A percentile compares a stretch with the other conserved stretches of the same genome.
Conservation (phyloP, 2,329 filamentous ascomycete species). For the Colletotrichum zoysiae region DNA sequence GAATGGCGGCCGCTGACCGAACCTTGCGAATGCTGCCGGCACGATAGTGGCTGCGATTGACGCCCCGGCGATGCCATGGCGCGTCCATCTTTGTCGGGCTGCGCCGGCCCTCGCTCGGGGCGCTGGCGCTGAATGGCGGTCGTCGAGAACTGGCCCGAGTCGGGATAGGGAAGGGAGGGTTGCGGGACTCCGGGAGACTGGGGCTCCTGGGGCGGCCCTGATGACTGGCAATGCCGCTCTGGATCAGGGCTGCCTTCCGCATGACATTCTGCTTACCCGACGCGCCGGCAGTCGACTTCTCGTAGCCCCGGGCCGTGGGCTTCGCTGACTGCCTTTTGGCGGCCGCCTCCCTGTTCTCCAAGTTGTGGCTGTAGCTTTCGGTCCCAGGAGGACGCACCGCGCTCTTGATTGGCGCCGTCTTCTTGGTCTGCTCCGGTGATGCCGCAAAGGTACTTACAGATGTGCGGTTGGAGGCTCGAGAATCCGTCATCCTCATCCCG, state of each 20-base stretch:
- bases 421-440: constrained; percentile 56
- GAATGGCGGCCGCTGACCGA: constrained; percentile 82
- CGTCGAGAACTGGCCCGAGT: constrained; percentile 88
- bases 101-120: constrained; percentile 77
- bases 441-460: constrained; percentile 51
- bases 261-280: constrained; percentile 71
- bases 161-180: constrained; percentile 93
- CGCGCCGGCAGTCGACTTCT: constrained; percentile 55
- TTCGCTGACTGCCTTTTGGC: constrained; percentile 50
- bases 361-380: constrained; percentile 61
- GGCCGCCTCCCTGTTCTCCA: constrained; percentile 50
- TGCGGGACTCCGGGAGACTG: constrained; percentile 68
- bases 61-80: constrained; percentile 66
- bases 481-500: constrained; percentile 59
- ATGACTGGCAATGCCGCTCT: constrained; percentile 80
- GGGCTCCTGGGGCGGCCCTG: constrained; percentile 73
- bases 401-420: constrained; percentile 44
- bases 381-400: constrained; percentile 53
- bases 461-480: constrained; percentile 57
- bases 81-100: constrained; percentile 78
- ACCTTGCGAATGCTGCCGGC: constrained; percentile 78
- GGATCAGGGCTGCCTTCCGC: constrained; percentile 83
- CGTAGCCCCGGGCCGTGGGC: constrained; percentile 50
- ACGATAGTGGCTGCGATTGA: constrained; percentile 63
- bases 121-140: constrained; percentile 73